Evolutionary conservation across 164 flowering plant species (phyloP).

Genomic region (Taxillus chinensis): DNA sequence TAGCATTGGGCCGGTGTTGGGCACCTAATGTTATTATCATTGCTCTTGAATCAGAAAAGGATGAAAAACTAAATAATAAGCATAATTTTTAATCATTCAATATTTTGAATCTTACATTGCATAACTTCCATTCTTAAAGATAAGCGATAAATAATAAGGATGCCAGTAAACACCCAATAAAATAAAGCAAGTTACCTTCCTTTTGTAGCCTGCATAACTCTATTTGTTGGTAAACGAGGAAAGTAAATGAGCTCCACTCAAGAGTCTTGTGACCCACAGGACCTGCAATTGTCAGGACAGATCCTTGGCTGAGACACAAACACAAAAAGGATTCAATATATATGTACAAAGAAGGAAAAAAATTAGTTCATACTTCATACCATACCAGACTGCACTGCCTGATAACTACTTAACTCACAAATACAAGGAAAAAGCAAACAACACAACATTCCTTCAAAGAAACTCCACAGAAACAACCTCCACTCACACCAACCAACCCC

Average conservation of each 20-base stretch:
- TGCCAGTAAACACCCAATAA: background rate
- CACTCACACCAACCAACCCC: conserved; percentile 31
- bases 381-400: conserved; percentile 4
- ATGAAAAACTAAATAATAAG: background rate
- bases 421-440: conserved; percentile 19
- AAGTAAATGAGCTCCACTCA: background rate
- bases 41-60: background rate
- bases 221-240: background rate
- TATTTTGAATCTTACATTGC: background rate
- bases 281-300: conserved; percentile 23
- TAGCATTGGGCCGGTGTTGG: no score
- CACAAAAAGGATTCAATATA: conserved; percentile 6
- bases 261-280: conserved; percentile 22
- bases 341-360: background rate
- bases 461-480: conserved; percentile 30
- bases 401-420: conserved; percentile 1
- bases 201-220: conserved; percentile 34
- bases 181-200: conserved; percentile 19
- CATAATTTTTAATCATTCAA: background rate
- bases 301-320: conserved; percentile 10
- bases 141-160: background rate
- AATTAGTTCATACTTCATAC: conserved; percentile 3
- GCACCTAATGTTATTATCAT: background rate
- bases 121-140: background rate
- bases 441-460: conserved; percentile 27